phyloP scores from a whole-genome alignment of 768 basidiomycete species.

The Mycena sanguinolenta region DNA sequence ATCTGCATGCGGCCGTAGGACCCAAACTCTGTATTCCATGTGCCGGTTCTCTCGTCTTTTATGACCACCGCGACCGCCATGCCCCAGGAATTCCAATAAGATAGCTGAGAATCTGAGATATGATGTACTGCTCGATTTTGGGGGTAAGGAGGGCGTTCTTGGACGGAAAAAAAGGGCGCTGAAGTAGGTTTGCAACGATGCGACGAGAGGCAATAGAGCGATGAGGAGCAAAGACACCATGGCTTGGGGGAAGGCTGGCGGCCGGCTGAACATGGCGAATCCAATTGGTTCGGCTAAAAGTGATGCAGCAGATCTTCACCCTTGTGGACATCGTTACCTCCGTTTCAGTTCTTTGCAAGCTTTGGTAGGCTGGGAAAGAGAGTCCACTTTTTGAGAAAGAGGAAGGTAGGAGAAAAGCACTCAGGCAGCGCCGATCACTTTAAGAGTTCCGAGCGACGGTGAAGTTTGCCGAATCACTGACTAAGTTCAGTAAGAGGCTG shows the following conservation, averaged over 20 bases:
- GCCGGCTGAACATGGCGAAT: not conserved
- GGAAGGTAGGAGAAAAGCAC: too few relatives aligned
- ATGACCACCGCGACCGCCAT: constrained; percentile 56
- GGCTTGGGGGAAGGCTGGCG: not conserved
- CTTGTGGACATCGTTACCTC: too few relatives aligned
- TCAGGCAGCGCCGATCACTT: too few relatives aligned
- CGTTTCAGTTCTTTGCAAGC: too few relatives aligned
- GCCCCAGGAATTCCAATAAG: constrained; percentile 54
- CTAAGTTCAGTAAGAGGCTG: too few relatives aligned
- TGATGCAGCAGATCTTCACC: not conserved
- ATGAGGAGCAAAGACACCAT: not conserved
- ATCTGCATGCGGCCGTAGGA: constrained; percentile 51
- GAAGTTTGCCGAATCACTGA: too few relatives aligned
- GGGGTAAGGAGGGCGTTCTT: constrained; percentile 22
- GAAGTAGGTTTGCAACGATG: not conserved
- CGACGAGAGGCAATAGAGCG: not conserved
- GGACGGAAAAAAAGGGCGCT: not conserved
- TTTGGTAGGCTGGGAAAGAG: too few relatives aligned
- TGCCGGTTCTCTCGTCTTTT: constrained; percentile 41
- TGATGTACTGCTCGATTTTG: constrained; percentile 30
- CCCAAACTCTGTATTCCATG: constrained; percentile 54
- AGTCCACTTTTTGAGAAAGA: too few relatives aligned
- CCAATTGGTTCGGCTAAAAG: not conserved
- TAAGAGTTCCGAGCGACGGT: too few relatives aligned
- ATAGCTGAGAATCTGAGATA: constrained; percentile 44